phyloP scores from a whole-genome alignment of 2,329 filamentous ascomycete genomes.

The Macrophomina tecta region DNA sequence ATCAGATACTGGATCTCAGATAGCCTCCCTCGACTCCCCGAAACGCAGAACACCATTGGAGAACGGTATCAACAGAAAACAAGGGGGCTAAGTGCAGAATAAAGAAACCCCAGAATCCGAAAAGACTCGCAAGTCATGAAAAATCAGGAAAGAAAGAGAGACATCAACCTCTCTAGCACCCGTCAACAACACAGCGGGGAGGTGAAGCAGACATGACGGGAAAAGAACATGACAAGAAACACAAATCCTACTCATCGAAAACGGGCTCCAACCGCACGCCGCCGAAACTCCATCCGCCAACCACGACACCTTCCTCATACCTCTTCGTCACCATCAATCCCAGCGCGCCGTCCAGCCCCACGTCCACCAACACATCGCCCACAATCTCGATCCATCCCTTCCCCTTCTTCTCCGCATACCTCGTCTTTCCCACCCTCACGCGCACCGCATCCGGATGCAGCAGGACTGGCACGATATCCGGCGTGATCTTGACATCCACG shows the following conservation, averaged over 20 bases:
- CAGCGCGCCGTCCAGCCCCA: constrained; percentile 45
- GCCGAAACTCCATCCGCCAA: constrained; percentile 48
- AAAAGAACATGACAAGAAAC: background rate
- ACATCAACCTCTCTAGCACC: background rate
- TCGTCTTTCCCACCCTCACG: constrained; percentile 39
- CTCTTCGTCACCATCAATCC: constrained; percentile 45
- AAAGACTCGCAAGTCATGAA: background rate
- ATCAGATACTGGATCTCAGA: background rate
- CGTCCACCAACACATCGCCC: constrained; percentile 44
- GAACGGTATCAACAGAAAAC: background rate
- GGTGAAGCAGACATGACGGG: background rate
- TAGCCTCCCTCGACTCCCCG: background rate
- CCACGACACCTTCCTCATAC: constrained; percentile 38
- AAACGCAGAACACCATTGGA: background rate
- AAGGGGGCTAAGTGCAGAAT: background rate
- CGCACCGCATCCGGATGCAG: constrained; percentile 46
- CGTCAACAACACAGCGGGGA: background rate
- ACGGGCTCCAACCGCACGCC: constrained; percentile 46
- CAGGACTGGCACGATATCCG: constrained; percentile 45
- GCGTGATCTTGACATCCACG: constrained; percentile 47
- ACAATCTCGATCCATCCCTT: constrained; percentile 47
- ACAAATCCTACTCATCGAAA: constrained; percentile 30
- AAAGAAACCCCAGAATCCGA: background rate
- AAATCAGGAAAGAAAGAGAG: background rate
- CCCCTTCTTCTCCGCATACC: constrained; percentile 39